Evolutionary conservation across 23 red algal genomes (phyloP).

Genomic region (Gracilaria gracilis): DNA sequence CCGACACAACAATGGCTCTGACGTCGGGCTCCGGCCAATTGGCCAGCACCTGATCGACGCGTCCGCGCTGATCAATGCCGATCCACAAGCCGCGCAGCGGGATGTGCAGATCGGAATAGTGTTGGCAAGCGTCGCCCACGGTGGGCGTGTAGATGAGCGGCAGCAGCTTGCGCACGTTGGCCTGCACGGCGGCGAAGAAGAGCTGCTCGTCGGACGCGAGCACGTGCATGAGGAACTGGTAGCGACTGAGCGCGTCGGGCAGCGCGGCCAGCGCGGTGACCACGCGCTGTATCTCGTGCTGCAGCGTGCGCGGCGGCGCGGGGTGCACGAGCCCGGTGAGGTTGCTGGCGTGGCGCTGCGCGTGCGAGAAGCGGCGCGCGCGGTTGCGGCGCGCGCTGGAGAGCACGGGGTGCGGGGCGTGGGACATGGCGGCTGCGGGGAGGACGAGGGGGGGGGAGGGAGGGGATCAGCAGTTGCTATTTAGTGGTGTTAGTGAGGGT

Average conservation of each 20-base stretch:
- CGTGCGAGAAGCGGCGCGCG: constrained; percentile 71
- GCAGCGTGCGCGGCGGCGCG: constrained; percentile 33
- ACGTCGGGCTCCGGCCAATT: constrained; percentile 82
- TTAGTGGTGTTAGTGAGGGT: no score
- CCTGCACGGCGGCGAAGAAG: constrained; percentile 79
- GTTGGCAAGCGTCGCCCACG: constrained; percentile 87
- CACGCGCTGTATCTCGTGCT: constrained; percentile 72
- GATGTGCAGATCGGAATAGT: constrained; percentile 76
- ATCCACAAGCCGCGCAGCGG: constrained; percentile 86
- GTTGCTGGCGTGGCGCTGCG: constrained; percentile 57
- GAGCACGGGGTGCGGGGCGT: constrained; percentile 68
- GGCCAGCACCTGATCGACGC: constrained; percentile 62
- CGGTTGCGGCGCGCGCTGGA: constrained; percentile 67
- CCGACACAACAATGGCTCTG: constrained; percentile 83
- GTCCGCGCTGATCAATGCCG: constrained; percentile 60
- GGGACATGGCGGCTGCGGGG: constrained; percentile 29
- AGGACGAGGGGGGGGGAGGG: no score
- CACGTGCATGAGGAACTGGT: constrained; percentile 81
- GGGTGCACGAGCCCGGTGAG: constrained; percentile 87
- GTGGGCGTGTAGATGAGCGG: constrained; percentile 94
- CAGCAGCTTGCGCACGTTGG: constrained; percentile 69
- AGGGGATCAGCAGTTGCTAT: no score
- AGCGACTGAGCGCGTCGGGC: constrained; percentile 65
- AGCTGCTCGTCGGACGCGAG: constrained; percentile 79
- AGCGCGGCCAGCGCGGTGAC: constrained; percentile 37